Percentiles rank a stretch among this genome's conserved stretches.
phyloP scores from a whole-genome alignment of 768 basidiomycete genomes.

The Pleurotus salmoneostramineus region DNA sequence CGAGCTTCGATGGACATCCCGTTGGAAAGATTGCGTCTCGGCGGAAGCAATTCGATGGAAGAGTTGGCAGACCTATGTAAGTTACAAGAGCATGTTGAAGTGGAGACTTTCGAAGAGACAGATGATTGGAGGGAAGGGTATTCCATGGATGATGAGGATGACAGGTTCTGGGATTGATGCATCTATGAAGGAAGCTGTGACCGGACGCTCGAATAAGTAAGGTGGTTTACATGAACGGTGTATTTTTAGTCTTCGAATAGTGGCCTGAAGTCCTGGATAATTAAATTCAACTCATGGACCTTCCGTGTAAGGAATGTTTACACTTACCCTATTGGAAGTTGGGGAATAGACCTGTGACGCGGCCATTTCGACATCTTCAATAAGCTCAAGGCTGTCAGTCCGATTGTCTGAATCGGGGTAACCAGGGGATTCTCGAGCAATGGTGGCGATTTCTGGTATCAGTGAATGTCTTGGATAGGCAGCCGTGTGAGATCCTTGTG shows the following conservation, averaged over 20 bases:
- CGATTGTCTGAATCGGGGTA: slow-evolving; percentile 18
- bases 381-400: slow-evolving; percentile 28
- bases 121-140: slow-evolving; percentile 27
- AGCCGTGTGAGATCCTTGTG: slow-evolving; percentile 22
- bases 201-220: no score
- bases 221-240: background rate
- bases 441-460: background rate
- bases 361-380: slow-evolving; percentile 31
- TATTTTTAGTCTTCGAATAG: slow-evolving; percentile 43
- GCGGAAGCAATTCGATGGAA: slow-evolving; percentile 17
- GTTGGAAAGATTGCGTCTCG: slow-evolving; percentile 24
- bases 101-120: slow-evolving; percentile 21
- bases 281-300: background rate
- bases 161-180: slow-evolving; percentile 17
- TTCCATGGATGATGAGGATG: slow-evolving; percentile 26
- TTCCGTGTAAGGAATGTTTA: background rate
- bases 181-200: background rate
- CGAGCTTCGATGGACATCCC: slow-evolving; percentile 22
- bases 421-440: slow-evolving; percentile 7
- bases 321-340: slow-evolving; percentile 4
- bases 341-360: slow-evolving; percentile 34
- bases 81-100: slow-evolving; percentile 13
- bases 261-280: slow-evolving; percentile 39
- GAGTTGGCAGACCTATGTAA: slow-evolving; percentile 9
- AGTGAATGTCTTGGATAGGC: slow-evolving; percentile 21